These are phyloP conservation scores for Paraphoma chrysanthemicola DNA, from an alignment of 2,329 filamentous ascomycete genomes.

Conservation along the genomic window DNA sequence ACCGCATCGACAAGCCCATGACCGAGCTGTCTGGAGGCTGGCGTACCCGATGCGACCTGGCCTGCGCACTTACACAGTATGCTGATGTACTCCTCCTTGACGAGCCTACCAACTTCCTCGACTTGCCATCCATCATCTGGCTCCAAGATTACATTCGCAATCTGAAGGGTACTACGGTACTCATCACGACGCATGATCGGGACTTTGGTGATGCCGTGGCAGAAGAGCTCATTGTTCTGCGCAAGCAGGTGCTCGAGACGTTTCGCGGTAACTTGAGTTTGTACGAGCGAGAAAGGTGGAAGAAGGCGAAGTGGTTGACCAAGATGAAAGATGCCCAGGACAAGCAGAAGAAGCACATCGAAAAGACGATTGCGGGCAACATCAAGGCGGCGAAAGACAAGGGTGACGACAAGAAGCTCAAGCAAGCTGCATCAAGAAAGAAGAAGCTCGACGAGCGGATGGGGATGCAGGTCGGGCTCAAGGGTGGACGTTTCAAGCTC, in stretches of 20 bases:
- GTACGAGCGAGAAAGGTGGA: slow-evolving; percentile 73
- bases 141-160: slow-evolving; percentile 74
- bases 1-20: slow-evolving; percentile 65
- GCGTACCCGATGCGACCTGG: slow-evolving; percentile 53
- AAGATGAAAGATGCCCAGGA: slow-evolving; percentile 85
- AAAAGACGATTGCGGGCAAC: slow-evolving; percentile 77
- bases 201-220: slow-evolving; percentile 80
- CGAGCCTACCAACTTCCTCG: slow-evolving; percentile 87
- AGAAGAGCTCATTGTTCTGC: slow-evolving; percentile 76
- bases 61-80: slow-evolving; percentile 70
- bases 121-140: slow-evolving; percentile 85
- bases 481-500: slow-evolving; percentile 79
- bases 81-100: slow-evolving; percentile 82
- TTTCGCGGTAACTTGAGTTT: slow-evolving; percentile 77
- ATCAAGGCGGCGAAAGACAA: slow-evolving; percentile 77
- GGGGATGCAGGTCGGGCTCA: slow-evolving; percentile 76
- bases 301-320: slow-evolving; percentile 71
- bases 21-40: slow-evolving; percentile 73
- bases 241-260: slow-evolving; percentile 73
- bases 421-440: slow-evolving; percentile 83
- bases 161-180: slow-evolving; percentile 67
- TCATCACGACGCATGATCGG: slow-evolving; percentile 85
- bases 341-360: slow-evolving; percentile 79
- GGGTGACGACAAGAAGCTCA: slow-evolving; percentile 83
- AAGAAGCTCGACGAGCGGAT: slow-evolving; percentile 84